Percentiles rank a stretch among this genome's conserved stretches.
phyloP scores from a whole-genome alignment of 805 yeast genomes.

The Jamesozyma piceae region DNA sequence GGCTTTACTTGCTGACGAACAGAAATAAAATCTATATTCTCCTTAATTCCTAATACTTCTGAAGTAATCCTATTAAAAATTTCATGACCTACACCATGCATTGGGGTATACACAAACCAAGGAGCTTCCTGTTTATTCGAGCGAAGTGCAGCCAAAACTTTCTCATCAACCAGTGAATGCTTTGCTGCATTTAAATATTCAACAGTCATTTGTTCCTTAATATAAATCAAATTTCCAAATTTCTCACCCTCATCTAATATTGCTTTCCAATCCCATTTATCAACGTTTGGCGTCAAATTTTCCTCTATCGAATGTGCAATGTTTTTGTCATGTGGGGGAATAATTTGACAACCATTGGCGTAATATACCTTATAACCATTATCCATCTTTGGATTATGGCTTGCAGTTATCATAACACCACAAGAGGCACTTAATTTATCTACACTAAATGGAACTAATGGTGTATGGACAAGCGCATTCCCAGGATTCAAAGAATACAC shows the following conservation, averaged over 20 bases:
- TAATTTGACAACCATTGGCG: slow-evolving; percentile 89
- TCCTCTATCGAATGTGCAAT: slow-evolving; percentile 57
- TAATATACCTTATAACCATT: slow-evolving; percentile 94
- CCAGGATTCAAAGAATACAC: slow-evolving; percentile 47
- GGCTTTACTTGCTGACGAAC: slow-evolving; percentile 64
- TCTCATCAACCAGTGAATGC: slow-evolving; percentile 25
- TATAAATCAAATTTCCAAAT: slow-evolving; percentile 29
- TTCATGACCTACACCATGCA: slow-evolving; percentile 88
- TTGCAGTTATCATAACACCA: slow-evolving; percentile 91
- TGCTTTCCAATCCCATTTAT: slow-evolving; percentile 40
- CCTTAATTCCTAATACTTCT: slow-evolving; percentile 31
- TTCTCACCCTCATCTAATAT: slow-evolving; percentile 29
- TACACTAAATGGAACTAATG: slow-evolving; percentile 83
- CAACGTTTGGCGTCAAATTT: slow-evolving; percentile 52
- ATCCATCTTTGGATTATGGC: slow-evolving; percentile 76
- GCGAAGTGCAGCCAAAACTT: background rate
- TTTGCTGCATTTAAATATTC: slow-evolving; percentile 34
- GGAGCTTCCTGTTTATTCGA: slow-evolving; percentile 10
- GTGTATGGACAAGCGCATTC: slow-evolving; percentile 58
- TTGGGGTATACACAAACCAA: slow-evolving; percentile 76
- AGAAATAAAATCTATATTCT: slow-evolving; percentile 27
- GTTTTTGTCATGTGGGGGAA: slow-evolving; percentile 76
- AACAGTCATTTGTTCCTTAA: slow-evolving; percentile 35
- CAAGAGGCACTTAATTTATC: slow-evolving; percentile 53
- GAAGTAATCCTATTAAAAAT: slow-evolving; percentile 35